Percentiles rank a stretch among this genome's conserved stretches.
These are phyloP conservation scores for Hondaea fermentalgiana DNA, from an alignment of 108 stramenopile genomes.

Conservation along the genomic window DNA sequence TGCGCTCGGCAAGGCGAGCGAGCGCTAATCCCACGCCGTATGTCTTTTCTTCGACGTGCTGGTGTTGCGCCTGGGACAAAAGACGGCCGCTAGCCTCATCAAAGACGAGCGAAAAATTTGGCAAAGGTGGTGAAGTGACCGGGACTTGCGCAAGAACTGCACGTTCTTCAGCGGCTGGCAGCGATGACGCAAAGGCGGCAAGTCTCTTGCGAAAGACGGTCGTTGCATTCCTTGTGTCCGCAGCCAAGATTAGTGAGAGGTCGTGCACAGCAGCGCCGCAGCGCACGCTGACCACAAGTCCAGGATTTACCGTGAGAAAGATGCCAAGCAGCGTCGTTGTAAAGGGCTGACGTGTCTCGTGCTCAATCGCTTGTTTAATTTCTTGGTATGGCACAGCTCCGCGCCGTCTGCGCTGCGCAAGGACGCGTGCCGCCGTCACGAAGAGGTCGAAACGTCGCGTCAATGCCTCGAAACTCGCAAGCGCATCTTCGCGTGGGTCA, in stretches of 20 bases:
- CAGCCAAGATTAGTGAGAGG: background rate
- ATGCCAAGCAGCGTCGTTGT: background rate
- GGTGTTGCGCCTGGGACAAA: too few relatives aligned
- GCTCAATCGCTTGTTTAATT: background rate
- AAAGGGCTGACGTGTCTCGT: background rate
- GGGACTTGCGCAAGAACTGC: background rate
- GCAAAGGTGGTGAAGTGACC: background rate
- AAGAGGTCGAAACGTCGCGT: background rate
- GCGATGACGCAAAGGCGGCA: background rate
- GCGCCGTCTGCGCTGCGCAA: background rate
- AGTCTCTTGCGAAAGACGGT: background rate
- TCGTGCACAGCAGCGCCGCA: background rate
- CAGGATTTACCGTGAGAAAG: background rate
- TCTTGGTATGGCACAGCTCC: background rate
- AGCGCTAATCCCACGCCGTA: too few relatives aligned
- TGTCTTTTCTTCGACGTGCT: too few relatives aligned
- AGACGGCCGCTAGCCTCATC: background rate
- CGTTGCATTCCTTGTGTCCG: background rate
- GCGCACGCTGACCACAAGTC: background rate
- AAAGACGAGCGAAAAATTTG: background rate
- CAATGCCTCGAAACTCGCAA: background rate
- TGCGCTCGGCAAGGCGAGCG: too few relatives aligned
- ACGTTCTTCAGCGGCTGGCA: background rate
- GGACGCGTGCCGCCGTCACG: background rate
- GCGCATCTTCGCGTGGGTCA: background rate